Percentiles rank a stretch among this genome's conserved stretches.
Evolutionary conservation across 2,329 filamentous ascomycete genomes (phyloP).

Genomic region (Chaetothyriales sp.): DNA sequence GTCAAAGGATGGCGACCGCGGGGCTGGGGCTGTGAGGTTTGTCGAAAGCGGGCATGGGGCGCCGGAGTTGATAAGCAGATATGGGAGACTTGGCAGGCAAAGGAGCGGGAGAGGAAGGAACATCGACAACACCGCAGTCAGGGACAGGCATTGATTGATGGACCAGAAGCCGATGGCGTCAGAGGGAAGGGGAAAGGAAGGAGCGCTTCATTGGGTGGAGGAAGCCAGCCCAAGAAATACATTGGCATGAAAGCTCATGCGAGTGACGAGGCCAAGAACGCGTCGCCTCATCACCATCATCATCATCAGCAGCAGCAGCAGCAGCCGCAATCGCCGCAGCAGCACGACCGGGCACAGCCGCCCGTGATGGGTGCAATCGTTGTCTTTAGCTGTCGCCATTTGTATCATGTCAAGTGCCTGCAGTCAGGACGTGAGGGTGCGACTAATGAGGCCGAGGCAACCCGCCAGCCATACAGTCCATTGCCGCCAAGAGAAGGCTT

Average conservation of each 20-base stretch:
- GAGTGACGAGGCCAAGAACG: neutral
- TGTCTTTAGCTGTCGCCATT: constrained; percentile 36
- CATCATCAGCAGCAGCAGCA: neutral
- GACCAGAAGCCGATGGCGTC: constrained; percentile 1
- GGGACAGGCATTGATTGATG: constrained; percentile 5
- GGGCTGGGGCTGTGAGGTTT: constrained; percentile 77
- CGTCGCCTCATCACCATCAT: neutral
- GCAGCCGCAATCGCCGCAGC: constrained; percentile 4
- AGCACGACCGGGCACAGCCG: neutral
- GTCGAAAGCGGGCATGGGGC: constrained; percentile 72
- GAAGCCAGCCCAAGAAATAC: constrained; percentile 4
- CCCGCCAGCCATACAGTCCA: neutral
- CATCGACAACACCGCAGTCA: constrained; percentile 6
- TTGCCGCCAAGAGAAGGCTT: neutral
- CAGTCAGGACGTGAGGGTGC: constrained; percentile 18
- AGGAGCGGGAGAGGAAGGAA: constrained; percentile 25
- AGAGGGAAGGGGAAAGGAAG: constrained; percentile 15
- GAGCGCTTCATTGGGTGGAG: constrained; percentile 2
- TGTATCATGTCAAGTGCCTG: constrained; percentile 35
- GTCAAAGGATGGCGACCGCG: constrained; percentile 80
- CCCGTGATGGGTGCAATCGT: constrained; percentile 24
- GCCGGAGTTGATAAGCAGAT: constrained; percentile 65
- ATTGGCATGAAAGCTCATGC: neutral
- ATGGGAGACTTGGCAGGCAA: constrained; percentile 69
- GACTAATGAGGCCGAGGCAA: neutral